Evolutionary conservation across 2,329 filamentous ascomycete species (phyloP), one percentile per base, ranked within the genome.

Genomic region (Exserohilum rostratum): DNA sequence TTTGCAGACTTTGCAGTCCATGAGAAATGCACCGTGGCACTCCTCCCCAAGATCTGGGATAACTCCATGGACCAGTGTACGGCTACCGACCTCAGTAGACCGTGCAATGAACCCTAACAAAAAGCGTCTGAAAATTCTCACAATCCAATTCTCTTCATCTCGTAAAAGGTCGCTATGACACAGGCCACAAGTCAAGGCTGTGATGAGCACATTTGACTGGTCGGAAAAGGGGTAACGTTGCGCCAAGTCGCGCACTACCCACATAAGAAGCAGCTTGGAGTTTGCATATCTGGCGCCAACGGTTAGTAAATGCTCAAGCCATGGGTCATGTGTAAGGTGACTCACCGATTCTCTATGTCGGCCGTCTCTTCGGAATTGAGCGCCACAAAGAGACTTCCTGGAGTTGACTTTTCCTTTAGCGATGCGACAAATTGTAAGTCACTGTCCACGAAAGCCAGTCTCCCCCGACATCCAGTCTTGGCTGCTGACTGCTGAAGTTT

Each of bases 261-360:
- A 68, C 25, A 71, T 52, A 6, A 70, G 50, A 11, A 75, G 52
- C 1, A 73, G 53, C 43, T 74, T 75, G 15, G 66, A 69, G 10
- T 35, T 50, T 9, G 47, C 51, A 60, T 62, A 66, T 6, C 43
- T 46, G 58, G 64, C 34, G n/a, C 64, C 61, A 9, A 27, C 6
- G 0, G 18, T 46, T 46, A 46, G 43, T 30, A 22, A 27, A 6
- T 46, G 18, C 13, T 13, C 30, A 4, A 12, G 22, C 22, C 5
- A 18, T 11, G 13, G 12, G 30, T 2, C 3, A 30, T 27, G n/a
- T 5, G 12, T 27, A 9, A 12, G 4, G 7, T 34, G 15, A 27
- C 11, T 46, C 20, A 46, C 43, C 43, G 43, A 10, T 46, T 46
- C 1, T 9, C 17, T 55, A 65, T 65, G 27, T 63, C 35, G 1